Conservation (phyloP, 2,329 filamentous ascomycete species). For the Aureobasidium sp. region DNA sequence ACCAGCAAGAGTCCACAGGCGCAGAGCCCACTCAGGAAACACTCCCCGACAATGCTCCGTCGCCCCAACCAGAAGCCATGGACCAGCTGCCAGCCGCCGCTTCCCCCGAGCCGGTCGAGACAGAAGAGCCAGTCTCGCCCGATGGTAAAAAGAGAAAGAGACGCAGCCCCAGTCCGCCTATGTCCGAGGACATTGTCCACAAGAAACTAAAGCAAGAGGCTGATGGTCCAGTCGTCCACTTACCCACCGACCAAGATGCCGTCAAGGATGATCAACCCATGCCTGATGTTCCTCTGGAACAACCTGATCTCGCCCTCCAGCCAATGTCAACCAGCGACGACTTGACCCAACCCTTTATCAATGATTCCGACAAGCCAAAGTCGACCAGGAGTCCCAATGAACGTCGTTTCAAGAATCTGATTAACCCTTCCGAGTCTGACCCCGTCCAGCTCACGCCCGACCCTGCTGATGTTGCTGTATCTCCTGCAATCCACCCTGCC, state of each 20-base stretch:
- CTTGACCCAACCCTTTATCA: neutral
- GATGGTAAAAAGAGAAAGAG: slow-evolving; percentile 34
- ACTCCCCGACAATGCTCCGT: neutral
- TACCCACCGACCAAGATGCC: neutral
- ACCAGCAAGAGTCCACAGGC: neutral
- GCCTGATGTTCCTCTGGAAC: slow-evolving; percentile 21
- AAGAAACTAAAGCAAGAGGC: slow-evolving; percentile 37
- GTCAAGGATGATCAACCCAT: slow-evolving; percentile 13
- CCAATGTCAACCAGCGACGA: slow-evolving; percentile 13
- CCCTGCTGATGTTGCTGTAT: slow-evolving; percentile 17
- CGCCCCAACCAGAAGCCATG: neutral
- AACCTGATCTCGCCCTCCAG: neutral
- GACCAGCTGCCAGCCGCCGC: neutral
- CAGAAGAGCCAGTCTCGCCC: slow-evolving; percentile 25
- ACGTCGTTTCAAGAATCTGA: slow-evolving; percentile 30
- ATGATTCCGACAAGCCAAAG: neutral
- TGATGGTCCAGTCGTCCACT: slow-evolving; percentile 1
- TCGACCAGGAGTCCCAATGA: slow-evolving; percentile 12
- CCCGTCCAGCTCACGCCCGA: neutral
- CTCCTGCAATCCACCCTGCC: slow-evolving; percentile 36
- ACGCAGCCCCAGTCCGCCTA: slow-evolving; percentile 33
- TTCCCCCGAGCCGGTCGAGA: neutral
- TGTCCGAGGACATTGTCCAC: slow-evolving; percentile 30
- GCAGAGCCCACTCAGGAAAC: neutral
- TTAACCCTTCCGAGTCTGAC: neutral